Percentiles rank a stretch among this genome's conserved stretches.
Conservation (phyloP, 495 filamentous ascomycete genomes). For the Pseudevernia furfuracea region DNA sequence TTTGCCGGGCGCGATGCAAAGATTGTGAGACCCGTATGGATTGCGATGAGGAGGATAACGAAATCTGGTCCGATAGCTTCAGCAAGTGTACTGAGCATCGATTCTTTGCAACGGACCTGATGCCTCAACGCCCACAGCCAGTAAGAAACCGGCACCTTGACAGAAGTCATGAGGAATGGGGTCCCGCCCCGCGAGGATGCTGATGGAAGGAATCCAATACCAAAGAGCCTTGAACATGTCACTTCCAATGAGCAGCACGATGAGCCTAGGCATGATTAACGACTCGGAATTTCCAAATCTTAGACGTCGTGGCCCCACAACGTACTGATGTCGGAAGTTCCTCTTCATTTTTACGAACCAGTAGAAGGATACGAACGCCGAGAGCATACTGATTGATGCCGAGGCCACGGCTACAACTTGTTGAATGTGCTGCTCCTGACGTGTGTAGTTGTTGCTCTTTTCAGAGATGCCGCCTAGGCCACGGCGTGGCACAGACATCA, state of each 20-base stretch:
- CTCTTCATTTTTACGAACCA: conserved; percentile 70
- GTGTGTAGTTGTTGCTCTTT: conserved; percentile 12
- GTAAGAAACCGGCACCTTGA: conserved; percentile 58
- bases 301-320: background rate
- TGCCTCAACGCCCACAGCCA: conserved; percentile 56
- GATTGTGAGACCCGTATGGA: conserved; percentile 63
- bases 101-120: conserved; percentile 39
- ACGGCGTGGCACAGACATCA: background rate
- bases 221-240: conserved; percentile 61
- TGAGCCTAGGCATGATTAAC: conserved; percentile 43
- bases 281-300: conserved; percentile 10
- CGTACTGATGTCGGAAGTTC: conserved; percentile 66
- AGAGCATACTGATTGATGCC: conserved; percentile 45
- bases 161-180: conserved; percentile 49
- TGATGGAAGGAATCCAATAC: conserved; percentile 55
- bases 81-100: background rate
- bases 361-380: conserved; percentile 49
- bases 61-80: conserved; percentile 42
- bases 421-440: conserved; percentile 13
- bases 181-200: conserved; percentile 37
- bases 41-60: conserved; percentile 59
- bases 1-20: conserved; percentile 43
- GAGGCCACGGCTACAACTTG: conserved; percentile 31
- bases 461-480: background rate
- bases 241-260: conserved; percentile 61